A percentile compares a stretch with the other conserved stretches of the same genome.
These are phyloP conservation scores for Curvularia sp. DNA, from an alignment of 2,329 filamentous ascomycete genomes.

Conservation along the genomic window DNA sequence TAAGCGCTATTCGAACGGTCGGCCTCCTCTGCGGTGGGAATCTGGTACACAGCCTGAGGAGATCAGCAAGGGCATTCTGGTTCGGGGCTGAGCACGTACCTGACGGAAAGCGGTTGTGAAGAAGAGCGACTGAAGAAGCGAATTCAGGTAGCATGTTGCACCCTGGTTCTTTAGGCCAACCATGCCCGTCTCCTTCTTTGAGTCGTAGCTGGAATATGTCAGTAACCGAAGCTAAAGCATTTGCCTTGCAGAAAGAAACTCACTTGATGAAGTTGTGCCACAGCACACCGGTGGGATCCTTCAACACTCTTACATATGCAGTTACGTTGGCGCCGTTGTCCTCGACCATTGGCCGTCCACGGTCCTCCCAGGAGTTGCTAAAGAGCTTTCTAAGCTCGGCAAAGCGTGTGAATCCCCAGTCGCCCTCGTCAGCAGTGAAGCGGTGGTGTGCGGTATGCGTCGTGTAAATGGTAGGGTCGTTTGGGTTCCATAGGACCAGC, in stretches of 20 bases:
- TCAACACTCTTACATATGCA: constrained; percentile 80
- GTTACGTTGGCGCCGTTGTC: constrained; percentile 80
- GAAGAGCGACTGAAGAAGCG: constrained; percentile 57
- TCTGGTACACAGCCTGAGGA: constrained; percentile 89
- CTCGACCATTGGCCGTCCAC: constrained; percentile 74
- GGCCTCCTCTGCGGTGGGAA: constrained; percentile 86
- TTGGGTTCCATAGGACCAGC: constrained; percentile 91
- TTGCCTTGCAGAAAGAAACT: constrained; percentile 19
- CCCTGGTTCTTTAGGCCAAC: constrained; percentile 97
- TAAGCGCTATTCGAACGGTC: constrained; percentile 88
- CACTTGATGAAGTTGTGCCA: constrained; percentile 88
- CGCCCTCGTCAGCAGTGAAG: constrained; percentile 94
- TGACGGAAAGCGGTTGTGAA: constrained; percentile 86
- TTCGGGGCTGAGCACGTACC: constrained; percentile 56
- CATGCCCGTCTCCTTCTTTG: constrained; percentile 98
- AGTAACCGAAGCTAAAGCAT: not conserved
- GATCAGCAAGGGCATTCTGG: constrained; percentile 8
- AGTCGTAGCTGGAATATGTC: constrained; percentile 71
- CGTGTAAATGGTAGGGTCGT: constrained; percentile 83
- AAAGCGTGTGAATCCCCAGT: constrained; percentile 99
- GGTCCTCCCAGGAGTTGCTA: constrained; percentile 75
- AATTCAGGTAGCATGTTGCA: constrained; percentile 68
- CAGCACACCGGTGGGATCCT: constrained; percentile 85
- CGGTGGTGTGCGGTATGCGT: constrained; percentile 87
- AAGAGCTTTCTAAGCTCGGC: constrained; percentile 88